Percentiles rank a stretch among this genome's conserved stretches.
Conservation (phyloP, 2,329 filamentous ascomycete species). For the Aspergillus hortae region DNA sequence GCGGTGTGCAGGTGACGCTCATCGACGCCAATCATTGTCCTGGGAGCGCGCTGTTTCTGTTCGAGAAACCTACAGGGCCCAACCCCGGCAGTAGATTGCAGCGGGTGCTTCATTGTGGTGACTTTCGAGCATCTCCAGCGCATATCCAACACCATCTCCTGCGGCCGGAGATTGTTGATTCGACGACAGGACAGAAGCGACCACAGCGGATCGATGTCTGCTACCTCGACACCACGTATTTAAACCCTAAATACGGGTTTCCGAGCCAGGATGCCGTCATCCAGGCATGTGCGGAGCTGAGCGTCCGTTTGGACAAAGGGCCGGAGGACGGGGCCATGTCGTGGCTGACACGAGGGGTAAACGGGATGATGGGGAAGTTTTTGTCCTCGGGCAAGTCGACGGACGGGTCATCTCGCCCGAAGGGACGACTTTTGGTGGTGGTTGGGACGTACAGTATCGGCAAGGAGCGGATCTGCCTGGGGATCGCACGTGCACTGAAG, state of each 20-base stretch:
- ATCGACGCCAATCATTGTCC: slow-evolving; percentile 96
- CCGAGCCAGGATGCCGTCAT: slow-evolving; percentile 87
- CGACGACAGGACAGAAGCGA: slow-evolving; percentile 64
- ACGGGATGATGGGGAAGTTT: slow-evolving; percentile 61
- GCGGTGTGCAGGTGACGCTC: slow-evolving; percentile 86
- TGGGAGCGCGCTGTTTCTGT: slow-evolving; percentile 88
- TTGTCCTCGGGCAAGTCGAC: slow-evolving; percentile 44
- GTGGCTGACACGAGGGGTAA: slow-evolving; percentile 30
- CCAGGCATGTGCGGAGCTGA: slow-evolving; percentile 80
- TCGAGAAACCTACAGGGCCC: slow-evolving; percentile 70
- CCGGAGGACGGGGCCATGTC: slow-evolving; percentile 58
- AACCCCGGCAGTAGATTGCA: slow-evolving; percentile 61
- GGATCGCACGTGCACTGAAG: slow-evolving; percentile 79
- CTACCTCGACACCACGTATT: slow-evolving; percentile 95
- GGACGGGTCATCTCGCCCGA: slow-evolving; percentile 32
- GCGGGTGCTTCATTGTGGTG: slow-evolving; percentile 88
- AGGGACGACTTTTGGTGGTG: slow-evolving; percentile 76
- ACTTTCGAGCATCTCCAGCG: slow-evolving; percentile 84
- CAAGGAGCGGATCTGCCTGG: slow-evolving; percentile 92
- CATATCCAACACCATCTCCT: slow-evolving; percentile 81
- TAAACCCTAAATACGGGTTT: slow-evolving; percentile 93
- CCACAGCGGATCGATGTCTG: slow-evolving; percentile 92
- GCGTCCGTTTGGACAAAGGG: slow-evolving; percentile 69
- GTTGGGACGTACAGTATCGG: slow-evolving; percentile 98
- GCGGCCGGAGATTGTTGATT: slow-evolving; percentile 69